These are phyloP conservation scores for Eimeria praecox DNA, from an alignment of 169 alveolate species.

Conservation along the genomic window DNA sequence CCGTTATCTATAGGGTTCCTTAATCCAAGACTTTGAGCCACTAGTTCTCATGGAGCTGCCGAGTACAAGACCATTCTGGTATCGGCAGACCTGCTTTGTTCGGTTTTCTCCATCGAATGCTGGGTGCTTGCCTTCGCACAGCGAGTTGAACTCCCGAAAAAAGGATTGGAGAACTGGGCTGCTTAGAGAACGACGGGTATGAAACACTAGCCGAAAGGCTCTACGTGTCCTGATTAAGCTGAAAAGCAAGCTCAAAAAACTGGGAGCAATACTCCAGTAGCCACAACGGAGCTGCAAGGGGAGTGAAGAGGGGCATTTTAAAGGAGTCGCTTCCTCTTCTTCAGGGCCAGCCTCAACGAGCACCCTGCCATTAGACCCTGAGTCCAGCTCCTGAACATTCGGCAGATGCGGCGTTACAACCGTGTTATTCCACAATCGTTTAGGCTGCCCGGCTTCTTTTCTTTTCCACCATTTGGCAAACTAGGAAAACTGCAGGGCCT, in stretches of 20 bases:
- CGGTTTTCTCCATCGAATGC: conserved; percentile 79
- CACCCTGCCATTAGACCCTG: neutral
- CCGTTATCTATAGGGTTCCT: neutral
- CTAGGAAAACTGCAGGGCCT: neutral
- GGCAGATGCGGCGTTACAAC: neutral
- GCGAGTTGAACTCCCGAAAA: conserved; percentile 57
- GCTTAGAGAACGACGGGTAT: conserved; percentile 65
- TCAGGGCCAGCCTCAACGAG: neutral
- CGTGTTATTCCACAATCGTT: neutral
- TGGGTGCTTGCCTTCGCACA: conserved; percentile 81
- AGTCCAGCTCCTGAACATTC: conserved; percentile 6
- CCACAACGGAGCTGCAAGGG: conserved; percentile 28
- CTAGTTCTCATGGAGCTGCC: neutral
- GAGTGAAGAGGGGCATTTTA: neutral
- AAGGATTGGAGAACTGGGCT: conserved; percentile 4
- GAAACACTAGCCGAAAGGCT: conserved; percentile 57
- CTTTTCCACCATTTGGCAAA: neutral
- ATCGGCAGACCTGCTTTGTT: conserved; percentile 68
- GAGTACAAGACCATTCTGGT: neutral
- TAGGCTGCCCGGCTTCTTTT: neutral
- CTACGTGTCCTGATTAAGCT: conserved; percentile 44
- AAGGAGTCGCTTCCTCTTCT: neutral
- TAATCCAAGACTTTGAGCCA: neutral
- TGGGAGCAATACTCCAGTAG: conserved; percentile 62
- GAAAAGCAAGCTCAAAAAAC: conserved; percentile 44